Percentiles rank a stretch among this genome's conserved stretches.
phyloP scores from a whole-genome alignment of 108 stramenopile species.

The Schizochytrium sp. region DNA sequence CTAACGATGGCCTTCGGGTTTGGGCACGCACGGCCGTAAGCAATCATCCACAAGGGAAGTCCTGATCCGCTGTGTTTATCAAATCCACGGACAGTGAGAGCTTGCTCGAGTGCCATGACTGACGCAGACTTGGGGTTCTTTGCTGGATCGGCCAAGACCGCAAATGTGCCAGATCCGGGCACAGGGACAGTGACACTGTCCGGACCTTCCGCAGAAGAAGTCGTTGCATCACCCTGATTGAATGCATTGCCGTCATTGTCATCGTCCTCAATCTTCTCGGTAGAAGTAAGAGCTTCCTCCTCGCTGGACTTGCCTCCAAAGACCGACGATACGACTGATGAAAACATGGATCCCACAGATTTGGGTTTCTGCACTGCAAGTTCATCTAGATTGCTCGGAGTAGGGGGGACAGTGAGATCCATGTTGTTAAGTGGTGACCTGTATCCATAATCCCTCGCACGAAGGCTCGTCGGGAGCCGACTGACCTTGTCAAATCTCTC shows the following conservation, averaged over 20 bases:
- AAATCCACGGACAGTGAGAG: background rate
- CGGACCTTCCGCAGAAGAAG: too few species aligned
- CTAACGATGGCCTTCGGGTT: background rate
- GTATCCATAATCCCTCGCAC: slow-evolving; percentile 15
- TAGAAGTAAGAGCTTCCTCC: background rate
- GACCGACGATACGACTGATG: background rate
- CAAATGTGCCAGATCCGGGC: background rate
- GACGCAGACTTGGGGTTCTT: slow-evolving; percentile 23
- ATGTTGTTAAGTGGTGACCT: background rate
- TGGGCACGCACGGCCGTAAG: slow-evolving; percentile 41
- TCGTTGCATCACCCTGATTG: background rate
- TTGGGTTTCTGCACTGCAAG: background rate
- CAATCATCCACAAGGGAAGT: background rate
- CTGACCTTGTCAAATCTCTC: slow-evolving; percentile 29
- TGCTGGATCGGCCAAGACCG: background rate
- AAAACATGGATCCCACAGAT: background rate
- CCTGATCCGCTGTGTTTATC: background rate
- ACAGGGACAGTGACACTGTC: background rate
- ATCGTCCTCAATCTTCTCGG: background rate
- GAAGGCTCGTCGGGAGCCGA: background rate
- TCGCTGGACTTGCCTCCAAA: background rate
- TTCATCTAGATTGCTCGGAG: slow-evolving; percentile 15
- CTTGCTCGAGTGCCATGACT: background rate
- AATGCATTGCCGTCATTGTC: background rate
- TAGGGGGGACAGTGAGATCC: slow-evolving; percentile 11